phyloP scores from a whole-genome alignment of 2,329 filamentous ascomycete species.

The Dendryphion nanum region DNA sequence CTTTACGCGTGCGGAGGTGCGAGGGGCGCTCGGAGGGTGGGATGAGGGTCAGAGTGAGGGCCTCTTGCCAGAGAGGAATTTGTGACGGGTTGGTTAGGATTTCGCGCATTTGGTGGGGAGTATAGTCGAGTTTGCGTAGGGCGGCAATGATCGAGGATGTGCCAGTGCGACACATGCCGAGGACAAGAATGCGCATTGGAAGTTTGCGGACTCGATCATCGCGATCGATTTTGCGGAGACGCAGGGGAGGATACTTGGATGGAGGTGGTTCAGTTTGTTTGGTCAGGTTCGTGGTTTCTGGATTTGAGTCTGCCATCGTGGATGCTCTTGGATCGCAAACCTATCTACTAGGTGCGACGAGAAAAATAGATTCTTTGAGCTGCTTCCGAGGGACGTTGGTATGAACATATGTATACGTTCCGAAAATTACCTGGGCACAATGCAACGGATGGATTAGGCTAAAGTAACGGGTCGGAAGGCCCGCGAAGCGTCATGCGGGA shows the following conservation, averaged over 20 bases:
- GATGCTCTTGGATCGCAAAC: too few relatives aligned
- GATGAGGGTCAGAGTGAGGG: constrained; percentile 21
- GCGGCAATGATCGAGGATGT: constrained; percentile 53
- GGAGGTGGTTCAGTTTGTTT: too few relatives aligned
- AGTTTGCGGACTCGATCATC: constrained; percentile 64
- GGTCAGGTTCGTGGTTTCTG: too few relatives aligned
- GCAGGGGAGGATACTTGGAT: too few relatives aligned
- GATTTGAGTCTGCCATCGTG: too few relatives aligned
- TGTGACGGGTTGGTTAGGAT: constrained; percentile 16
- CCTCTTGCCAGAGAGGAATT: constrained; percentile 30
- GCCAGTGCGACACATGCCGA: constrained; percentile 69
- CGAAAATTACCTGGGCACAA: too few relatives aligned
- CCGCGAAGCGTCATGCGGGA: constrained; percentile 12
- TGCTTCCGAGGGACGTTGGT: too few relatives aligned
- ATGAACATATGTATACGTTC: too few relatives aligned
- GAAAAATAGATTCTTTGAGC: too few relatives aligned
- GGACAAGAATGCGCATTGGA: constrained; percentile 70
- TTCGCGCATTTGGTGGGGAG: constrained; percentile 22
- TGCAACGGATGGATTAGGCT: constrained; percentile 20
- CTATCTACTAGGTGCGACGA: too few relatives aligned
- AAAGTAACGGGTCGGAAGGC: constrained; percentile 20
- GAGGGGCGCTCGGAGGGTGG: constrained; percentile 11
- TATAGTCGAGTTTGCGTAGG: constrained; percentile 46
- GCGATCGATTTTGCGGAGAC: constrained; percentile 57
- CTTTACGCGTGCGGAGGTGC: constrained; percentile 10